Evolutionary conservation across 305 asterid genomes (phyloP).

Genomic region (Rubia balearica): DNA sequence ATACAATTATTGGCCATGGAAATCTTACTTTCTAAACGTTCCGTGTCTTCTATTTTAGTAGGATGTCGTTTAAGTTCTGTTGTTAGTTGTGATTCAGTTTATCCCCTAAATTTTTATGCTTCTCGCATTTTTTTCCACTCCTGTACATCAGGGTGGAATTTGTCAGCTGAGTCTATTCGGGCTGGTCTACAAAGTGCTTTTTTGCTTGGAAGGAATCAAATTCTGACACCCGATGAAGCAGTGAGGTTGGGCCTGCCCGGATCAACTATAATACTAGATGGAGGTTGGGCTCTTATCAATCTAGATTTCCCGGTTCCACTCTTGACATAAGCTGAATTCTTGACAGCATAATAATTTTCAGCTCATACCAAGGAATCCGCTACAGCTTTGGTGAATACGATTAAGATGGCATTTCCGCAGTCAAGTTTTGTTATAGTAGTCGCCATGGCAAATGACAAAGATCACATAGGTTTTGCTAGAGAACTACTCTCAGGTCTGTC

Average conservation of each 20-base stretch:
- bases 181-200: slow-evolving; percentile 65
- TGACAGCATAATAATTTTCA: slow-evolving; percentile 27
- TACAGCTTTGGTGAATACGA: slow-evolving; percentile 52
- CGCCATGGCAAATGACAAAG: slow-evolving; percentile 95
- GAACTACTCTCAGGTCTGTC: slow-evolving; percentile 63
- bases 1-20: too few species aligned
- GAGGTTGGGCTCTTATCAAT: slow-evolving; percentile 48
- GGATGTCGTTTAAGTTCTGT: background rate
- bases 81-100: background rate
- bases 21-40: background rate
- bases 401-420: slow-evolving; percentile 49
- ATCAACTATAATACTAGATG: slow-evolving; percentile 65
- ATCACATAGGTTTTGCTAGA: slow-evolving; percentile 71
- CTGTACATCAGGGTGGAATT: slow-evolving; percentile 56
- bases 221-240: slow-evolving; percentile 60
- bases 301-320: background rate
- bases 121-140: slow-evolving; percentile 5
- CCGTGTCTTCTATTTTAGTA: background rate
- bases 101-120: background rate
- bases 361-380: slow-evolving; percentile 98
- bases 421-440: slow-evolving; percentile 62
- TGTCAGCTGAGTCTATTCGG: slow-evolving; percentile 57
- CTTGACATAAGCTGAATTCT: slow-evolving; percentile 1
- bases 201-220: slow-evolving; percentile 79
- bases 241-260: slow-evolving; percentile 56